These are phyloP conservation scores for Mortierella sp. DNA, from an alignment of 371 early-diverging fungal genomes.

Conservation along the genomic window DNA sequence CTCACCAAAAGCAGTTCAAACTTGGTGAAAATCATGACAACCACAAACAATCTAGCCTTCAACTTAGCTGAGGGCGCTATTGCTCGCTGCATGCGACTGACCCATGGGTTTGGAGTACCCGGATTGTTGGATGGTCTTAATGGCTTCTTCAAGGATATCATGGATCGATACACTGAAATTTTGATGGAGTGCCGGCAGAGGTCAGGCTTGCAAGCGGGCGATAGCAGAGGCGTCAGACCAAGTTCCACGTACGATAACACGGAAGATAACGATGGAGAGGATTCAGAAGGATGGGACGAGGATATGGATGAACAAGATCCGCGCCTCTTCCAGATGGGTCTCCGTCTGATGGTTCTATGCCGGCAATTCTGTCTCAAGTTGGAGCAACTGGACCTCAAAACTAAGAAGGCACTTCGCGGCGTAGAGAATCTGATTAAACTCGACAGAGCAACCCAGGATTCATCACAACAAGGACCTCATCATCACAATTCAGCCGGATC, in stretches of 20 bases:
- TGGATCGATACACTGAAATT: conserved; percentile 58
- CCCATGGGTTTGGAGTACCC: conserved; percentile 71
- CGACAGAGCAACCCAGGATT: conserved; percentile 17
- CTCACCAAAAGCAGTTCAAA: conserved; percentile 34
- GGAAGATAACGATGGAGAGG: conserved; percentile 52
- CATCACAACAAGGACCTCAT: not conserved
- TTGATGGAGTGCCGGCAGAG: conserved; percentile 47
- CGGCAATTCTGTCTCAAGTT: conserved; percentile 59
- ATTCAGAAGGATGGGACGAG: conserved; percentile 59
- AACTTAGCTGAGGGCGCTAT: conserved; percentile 61
- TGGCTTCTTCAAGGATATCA: conserved; percentile 61
- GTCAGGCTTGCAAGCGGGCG: conserved; percentile 45
- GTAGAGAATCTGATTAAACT: conserved; percentile 55
- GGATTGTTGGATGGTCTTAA: conserved; percentile 68
- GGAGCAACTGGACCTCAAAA: conserved; percentile 58
- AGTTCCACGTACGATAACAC: conserved; percentile 17
- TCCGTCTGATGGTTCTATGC: conserved; percentile 70
- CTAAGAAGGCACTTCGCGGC: conserved; percentile 56
- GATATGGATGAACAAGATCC: conserved; percentile 53
- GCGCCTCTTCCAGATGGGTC: conserved; percentile 69
- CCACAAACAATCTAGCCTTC: conserved; percentile 61
- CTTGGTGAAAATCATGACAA: conserved; percentile 58
- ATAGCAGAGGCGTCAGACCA: not conserved
- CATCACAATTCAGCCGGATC: conserved; percentile 5
- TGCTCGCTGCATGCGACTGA: conserved; percentile 68